phyloP scores from a whole-genome alignment of 2,329 filamentous ascomycete species.

The Sporothrix humicola region DNA sequence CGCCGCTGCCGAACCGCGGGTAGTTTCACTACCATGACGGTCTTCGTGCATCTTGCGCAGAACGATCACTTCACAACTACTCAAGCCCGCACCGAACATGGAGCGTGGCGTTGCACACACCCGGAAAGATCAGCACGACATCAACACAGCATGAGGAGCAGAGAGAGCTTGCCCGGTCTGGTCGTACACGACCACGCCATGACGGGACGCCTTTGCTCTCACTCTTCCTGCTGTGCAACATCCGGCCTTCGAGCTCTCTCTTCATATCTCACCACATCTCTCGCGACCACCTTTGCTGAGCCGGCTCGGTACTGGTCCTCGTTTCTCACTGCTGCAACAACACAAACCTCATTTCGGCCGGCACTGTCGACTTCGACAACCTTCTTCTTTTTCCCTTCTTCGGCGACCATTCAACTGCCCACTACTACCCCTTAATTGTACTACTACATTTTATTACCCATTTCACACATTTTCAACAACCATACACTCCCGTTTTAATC shows the following conservation, averaged over 20 bases:
- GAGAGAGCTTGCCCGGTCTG: neutral
- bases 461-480: constrained; percentile 36
- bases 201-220: neutral
- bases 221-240: neutral
- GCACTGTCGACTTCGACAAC: neutral
- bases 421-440: neutral
- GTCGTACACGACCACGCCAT: constrained; percentile 10
- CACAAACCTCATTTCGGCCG: neutral
- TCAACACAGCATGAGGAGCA: neutral
- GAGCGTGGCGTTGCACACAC: constrained; percentile 13
- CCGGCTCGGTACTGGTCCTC: constrained; percentile 25
- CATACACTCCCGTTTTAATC: constrained; percentile 42
- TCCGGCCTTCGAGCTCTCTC: neutral
- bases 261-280: neutral
- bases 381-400: neutral
- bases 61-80: neutral
- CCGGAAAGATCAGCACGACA: neutral
- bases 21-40: constrained; percentile 44
- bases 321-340: neutral
- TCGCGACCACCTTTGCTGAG: constrained; percentile 16
- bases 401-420: neutral
- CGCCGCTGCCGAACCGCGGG: constrained; percentile 67
- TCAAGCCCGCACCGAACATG: constrained; percentile 9
- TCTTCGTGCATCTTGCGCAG: neutral
- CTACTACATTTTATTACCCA: constrained; percentile 27